Evolutionary conservation across 2,329 filamentous ascomycete genomes (phyloP).

Genomic region (Pleomassaria siparia): DNA sequence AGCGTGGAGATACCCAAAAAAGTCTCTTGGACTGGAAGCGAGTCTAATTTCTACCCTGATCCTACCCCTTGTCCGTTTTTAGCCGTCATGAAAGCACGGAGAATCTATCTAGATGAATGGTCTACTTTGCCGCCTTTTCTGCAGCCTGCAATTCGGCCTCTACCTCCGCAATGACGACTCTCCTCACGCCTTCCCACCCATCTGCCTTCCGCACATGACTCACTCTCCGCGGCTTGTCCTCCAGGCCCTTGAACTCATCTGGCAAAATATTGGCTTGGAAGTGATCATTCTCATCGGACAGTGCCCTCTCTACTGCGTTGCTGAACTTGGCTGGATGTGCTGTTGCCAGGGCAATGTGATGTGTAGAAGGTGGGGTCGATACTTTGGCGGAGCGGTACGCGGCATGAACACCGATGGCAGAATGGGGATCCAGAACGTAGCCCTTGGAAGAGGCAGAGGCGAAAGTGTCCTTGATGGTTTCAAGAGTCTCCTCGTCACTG

Average conservation of each 20-base stretch:
- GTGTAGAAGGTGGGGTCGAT: slow-evolving; percentile 48
- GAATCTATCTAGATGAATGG: not conserved
- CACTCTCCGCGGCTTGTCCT: slow-evolving; percentile 73
- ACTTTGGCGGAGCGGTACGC: slow-evolving; percentile 67
- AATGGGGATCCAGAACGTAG: slow-evolving; percentile 92
- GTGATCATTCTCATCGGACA: slow-evolving; percentile 71
- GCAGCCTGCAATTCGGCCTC: slow-evolving; percentile 47
- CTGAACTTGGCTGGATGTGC: slow-evolving; percentile 96
- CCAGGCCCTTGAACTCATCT: slow-evolving; percentile 76
- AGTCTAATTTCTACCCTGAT: too few relatives aligned
- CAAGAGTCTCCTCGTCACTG: slow-evolving; percentile 54
- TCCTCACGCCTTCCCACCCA: slow-evolving; percentile 73
- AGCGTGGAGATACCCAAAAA: too few relatives aligned
- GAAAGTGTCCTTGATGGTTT: slow-evolving; percentile 51
- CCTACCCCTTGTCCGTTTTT: too few relatives aligned
- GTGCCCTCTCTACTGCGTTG: slow-evolving; percentile 76
- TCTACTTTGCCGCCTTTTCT: slow-evolving; percentile 13
- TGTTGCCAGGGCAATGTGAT: slow-evolving; percentile 85
- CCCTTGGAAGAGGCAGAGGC: slow-evolving; percentile 48
- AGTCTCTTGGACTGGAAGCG: too few relatives aligned
- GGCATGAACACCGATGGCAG: slow-evolving; percentile 81
- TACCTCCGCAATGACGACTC: slow-evolving; percentile 74
- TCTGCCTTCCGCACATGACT: slow-evolving; percentile 64
- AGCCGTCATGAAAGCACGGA: too few relatives aligned
- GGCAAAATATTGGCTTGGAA: slow-evolving; percentile 79